phyloP scores from a whole-genome alignment of 192 early-diverging fungal genomes.

The Gonapodya prolifera region DNA sequence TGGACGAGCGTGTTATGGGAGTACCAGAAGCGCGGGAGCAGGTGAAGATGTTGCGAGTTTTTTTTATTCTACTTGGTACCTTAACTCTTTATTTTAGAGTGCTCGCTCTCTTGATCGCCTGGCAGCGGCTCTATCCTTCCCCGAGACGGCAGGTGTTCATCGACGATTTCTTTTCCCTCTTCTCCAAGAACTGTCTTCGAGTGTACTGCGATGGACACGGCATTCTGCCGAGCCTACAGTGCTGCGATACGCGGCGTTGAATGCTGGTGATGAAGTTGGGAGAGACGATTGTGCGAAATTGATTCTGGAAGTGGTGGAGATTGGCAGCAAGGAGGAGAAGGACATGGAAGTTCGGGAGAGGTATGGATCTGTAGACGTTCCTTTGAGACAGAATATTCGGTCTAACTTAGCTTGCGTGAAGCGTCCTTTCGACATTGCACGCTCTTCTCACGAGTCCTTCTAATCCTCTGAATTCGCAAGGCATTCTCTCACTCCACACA shows the following conservation, averaged over 20 bases:
- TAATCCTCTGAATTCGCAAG: constrained; percentile 18
- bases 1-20: neutral
- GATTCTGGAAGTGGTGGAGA: constrained; percentile 21
- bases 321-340: constrained; percentile 11
- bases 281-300: constrained; percentile 13
- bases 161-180: neutral
- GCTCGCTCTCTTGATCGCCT: neutral
- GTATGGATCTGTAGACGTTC: constrained; percentile 11
- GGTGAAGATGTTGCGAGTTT: neutral
- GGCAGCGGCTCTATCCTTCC: neutral
- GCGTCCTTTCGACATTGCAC: constrained; percentile 20
- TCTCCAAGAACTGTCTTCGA: neutral
- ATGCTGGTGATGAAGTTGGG: constrained; percentile 18
- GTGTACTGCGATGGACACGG: constrained; percentile 23
- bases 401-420: no score
- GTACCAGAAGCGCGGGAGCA: neutral
- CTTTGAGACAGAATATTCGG: neutral
- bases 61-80: neutral
- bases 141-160: neutral
- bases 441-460: constrained; percentile 8
- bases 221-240: constrained; percentile 26
- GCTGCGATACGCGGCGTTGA: constrained; percentile 17
- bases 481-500: constrained; percentile 11
- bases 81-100: neutral
- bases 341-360: constrained; percentile 31